Conservation (phyloP, 805 yeast genomes). For the Metschnikowia matae region DNA sequence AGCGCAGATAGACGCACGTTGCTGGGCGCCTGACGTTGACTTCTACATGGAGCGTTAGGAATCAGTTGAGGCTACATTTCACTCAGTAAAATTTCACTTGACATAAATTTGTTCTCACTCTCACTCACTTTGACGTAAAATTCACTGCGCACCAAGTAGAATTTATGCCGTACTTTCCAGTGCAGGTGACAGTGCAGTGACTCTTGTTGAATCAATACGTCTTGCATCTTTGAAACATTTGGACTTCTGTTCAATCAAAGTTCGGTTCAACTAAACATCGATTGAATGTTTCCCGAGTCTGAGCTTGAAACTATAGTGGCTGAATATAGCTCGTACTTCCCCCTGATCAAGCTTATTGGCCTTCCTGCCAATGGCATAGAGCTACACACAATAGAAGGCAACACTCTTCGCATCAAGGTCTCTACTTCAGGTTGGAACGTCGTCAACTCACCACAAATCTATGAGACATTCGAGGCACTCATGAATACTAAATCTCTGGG, state of each 20-base stretch:
- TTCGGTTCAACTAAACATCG: not conserved
- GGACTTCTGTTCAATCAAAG: too few relatives aligned
- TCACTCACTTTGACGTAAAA: not conserved
- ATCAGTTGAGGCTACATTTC: slow-evolving; percentile 22
- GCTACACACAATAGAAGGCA: slow-evolving; percentile 12
- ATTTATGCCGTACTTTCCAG: not conserved
- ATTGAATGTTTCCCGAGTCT: not conserved
- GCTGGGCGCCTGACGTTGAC: slow-evolving; percentile 26
- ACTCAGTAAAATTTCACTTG: not conserved
- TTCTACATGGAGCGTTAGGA: slow-evolving; percentile 20
- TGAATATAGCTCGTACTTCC: slow-evolving; percentile 15
- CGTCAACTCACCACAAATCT: slow-evolving; percentile 1
- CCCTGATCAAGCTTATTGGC: slow-evolving; percentile 1
- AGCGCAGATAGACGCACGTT: slow-evolving; percentile 22
- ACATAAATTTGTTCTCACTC: too few relatives aligned
- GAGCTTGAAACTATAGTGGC: slow-evolving; percentile 3
- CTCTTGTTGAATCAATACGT: too few relatives aligned
- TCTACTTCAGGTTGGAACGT: slow-evolving; percentile 13
- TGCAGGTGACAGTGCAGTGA: not conserved
- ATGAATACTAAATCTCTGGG: slow-evolving; percentile 13
- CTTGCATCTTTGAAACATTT: too few relatives aligned
- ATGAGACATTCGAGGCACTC: slow-evolving; percentile 18
- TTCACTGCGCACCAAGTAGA: slow-evolving; percentile 3
- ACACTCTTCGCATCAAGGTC: slow-evolving; percentile 4
- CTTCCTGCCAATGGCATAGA: slow-evolving; percentile 3